Evolutionary conservation across 768 basidiomycete species (phyloP).

Genomic region (Boletus coccyginus): DNA sequence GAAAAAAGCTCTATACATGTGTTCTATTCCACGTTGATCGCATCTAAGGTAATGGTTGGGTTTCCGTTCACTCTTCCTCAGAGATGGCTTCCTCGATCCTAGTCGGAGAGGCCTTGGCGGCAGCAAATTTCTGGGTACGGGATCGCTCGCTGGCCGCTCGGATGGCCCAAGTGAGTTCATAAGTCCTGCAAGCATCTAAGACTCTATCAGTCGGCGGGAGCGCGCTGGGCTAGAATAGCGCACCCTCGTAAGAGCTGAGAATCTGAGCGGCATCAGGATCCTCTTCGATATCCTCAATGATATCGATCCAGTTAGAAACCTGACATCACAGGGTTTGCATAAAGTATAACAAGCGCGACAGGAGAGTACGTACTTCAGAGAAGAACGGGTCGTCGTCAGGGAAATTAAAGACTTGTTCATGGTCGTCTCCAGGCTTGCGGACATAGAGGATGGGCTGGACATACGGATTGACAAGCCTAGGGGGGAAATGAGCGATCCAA

Average conservation of each 20-base stretch:
- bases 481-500: constrained; percentile 5
- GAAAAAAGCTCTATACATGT: neutral
- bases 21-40: neutral
- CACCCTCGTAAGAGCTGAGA: constrained; percentile 82
- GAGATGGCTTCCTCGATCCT: constrained; percentile 23
- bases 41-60: neutral
- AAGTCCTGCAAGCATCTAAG: constrained; percentile 81
- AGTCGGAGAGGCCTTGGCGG: constrained; percentile 30
- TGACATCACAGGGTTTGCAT: constrained; percentile 12
- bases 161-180: constrained; percentile 94
- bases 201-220: neutral
- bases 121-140: constrained; percentile 44
- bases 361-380: constrained; percentile 57
- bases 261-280: constrained; percentile 79
- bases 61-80: constrained; percentile 24
- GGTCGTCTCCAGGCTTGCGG: constrained; percentile 79
- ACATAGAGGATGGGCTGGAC: constrained; percentile 86
- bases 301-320: constrained; percentile 83
- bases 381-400: constrained; percentile 90
- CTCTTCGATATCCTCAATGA: constrained; percentile 87
- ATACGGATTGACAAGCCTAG: constrained; percentile 90
- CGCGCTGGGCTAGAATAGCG: neutral
- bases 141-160: constrained; percentile 73
- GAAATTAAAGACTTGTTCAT: constrained; percentile 68
- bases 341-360: neutral